A percentile compares a stretch with the other conserved stretches of the same genome.
Evolutionary conservation across 2,329 filamentous ascomycete species (phyloP).

Genomic region (Stromatinia cepivora): DNA sequence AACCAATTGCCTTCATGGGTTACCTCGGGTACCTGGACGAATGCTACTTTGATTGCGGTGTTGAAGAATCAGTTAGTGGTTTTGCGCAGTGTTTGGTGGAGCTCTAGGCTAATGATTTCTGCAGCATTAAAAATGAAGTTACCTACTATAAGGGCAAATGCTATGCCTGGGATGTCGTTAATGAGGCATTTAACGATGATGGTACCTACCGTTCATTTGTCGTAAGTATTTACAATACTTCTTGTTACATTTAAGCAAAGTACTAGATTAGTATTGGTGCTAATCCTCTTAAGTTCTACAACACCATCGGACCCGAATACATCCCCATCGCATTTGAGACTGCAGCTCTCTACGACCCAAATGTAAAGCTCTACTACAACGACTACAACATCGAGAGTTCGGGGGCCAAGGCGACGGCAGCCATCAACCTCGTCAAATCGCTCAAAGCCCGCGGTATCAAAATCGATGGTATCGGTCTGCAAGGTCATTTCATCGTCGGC

Average conservation of each 20-base stretch:
- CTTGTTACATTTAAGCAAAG: slow-evolving; percentile 30
- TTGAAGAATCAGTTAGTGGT: slow-evolving; percentile 53
- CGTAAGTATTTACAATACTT: slow-evolving; percentile 49
- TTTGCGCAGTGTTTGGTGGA: too few relatives aligned
- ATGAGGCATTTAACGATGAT: slow-evolving; percentile 62
- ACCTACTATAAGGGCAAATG: slow-evolving; percentile 61
- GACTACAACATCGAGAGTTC: slow-evolving; percentile 64
- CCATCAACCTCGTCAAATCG: slow-evolving; percentile 47
- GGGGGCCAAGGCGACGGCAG: slow-evolving; percentile 49
- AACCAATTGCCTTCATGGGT: slow-evolving; percentile 56
- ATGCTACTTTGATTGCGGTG: slow-evolving; percentile 55
- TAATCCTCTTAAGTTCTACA: slow-evolving; percentile 13
- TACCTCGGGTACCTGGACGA: slow-evolving; percentile 54
- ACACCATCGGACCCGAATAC: slow-evolving; percentile 52
- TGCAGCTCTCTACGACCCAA: slow-evolving; percentile 34
- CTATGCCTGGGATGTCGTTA: slow-evolving; percentile 67
- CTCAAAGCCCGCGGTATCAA: slow-evolving; percentile 52
- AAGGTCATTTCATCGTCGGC: slow-evolving; percentile 61
- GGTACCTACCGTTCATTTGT: slow-evolving; percentile 54
- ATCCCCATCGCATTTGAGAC: slow-evolving; percentile 42
- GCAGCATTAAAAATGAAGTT: slow-evolving; percentile 55
- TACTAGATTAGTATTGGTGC: background rate
- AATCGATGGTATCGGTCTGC: slow-evolving; percentile 63
- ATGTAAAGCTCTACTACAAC: slow-evolving; percentile 46
- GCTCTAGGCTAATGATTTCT: background rate